phyloP scores from a whole-genome alignment of 2,329 filamentous ascomycete species.

The Macrophomina phaseolina region DNA sequence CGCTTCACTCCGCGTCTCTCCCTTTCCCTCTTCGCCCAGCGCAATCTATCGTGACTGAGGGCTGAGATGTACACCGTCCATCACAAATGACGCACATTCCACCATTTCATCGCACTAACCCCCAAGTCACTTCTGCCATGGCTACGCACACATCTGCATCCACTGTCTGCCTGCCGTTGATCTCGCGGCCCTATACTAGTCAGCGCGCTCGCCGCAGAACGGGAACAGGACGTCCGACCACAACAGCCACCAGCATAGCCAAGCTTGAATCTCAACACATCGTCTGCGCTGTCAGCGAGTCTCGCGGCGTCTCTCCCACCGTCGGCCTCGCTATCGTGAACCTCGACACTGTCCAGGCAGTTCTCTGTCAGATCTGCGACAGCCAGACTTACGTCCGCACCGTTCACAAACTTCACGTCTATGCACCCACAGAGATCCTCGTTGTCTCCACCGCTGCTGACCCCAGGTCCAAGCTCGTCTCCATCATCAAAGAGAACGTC shows the following conservation, averaged over 20 bases:
- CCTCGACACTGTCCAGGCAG: conserved; percentile 79
- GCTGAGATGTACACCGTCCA: too few relatives aligned
- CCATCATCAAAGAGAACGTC: conserved; percentile 75
- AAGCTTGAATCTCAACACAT: conserved; percentile 69
- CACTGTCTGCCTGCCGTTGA: conserved; percentile 41
- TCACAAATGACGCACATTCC: too few relatives aligned
- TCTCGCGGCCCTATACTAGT: conserved; percentile 39
- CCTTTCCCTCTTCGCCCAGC: background rate
- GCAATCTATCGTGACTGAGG: too few relatives aligned
- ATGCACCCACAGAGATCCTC: conserved; percentile 79
- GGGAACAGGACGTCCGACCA: conserved; percentile 57
- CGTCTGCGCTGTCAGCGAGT: conserved; percentile 87
- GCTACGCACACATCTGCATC: conserved; percentile 39
- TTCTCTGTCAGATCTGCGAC: conserved; percentile 90
- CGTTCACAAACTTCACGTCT: conserved; percentile 82
- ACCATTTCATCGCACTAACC: background rate
- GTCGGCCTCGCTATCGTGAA: conserved; percentile 90
- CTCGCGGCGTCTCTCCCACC: conserved; percentile 81
- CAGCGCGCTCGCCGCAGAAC: conserved; percentile 43
- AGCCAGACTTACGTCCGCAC: conserved; percentile 90
- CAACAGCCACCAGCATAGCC: conserved; percentile 63
- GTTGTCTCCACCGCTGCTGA: conserved; percentile 76
- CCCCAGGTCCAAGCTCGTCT: conserved; percentile 73
- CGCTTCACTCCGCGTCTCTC: background rate
- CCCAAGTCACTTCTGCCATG: conserved; percentile 35